Conservation (phyloP, 208 protist species). For the Trichomonas gallinae region DNA sequence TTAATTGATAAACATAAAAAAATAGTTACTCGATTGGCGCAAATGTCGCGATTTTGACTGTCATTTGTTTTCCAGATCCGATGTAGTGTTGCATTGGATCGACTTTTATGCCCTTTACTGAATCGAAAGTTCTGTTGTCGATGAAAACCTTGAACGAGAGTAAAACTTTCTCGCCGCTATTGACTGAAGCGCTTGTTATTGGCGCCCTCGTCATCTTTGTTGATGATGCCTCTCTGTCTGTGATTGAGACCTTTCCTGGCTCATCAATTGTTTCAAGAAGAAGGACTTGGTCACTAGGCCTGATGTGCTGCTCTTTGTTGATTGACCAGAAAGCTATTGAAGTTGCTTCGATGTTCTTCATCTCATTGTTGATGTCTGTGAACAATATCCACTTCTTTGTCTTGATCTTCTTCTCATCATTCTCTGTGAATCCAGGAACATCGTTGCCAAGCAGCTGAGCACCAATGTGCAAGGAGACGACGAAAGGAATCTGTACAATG, state of each 20-base stretch:
- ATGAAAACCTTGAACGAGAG: not conserved
- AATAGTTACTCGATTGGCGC: not conserved
- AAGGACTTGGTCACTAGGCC: not conserved
- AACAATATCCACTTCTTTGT: not conserved
- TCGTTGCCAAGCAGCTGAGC: not conserved
- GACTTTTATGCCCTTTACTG: not conserved
- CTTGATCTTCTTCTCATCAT: not conserved
- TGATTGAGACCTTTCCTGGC: not conserved
- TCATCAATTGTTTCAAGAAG: not conserved
- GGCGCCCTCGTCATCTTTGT: not conserved
- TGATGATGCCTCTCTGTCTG: not conserved
- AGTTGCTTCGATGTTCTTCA: not conserved
- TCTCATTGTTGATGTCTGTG: not conserved
- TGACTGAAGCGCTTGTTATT: not conserved
- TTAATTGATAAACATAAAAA: not conserved
- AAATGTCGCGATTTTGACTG: not conserved
- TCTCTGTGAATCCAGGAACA: not conserved
- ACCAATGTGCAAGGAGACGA: not conserved
- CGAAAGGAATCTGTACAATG: not conserved
- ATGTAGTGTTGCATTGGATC: not conserved
- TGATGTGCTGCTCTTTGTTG: not conserved
- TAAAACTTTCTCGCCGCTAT: not conserved
- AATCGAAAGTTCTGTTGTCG: not conserved
- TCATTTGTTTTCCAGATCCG: not conserved
- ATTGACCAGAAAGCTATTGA: not conserved